These are phyloP conservation scores for Monascus purpureus DNA, from an alignment of 495 filamentous ascomycete species.

Conservation along the genomic window DNA sequence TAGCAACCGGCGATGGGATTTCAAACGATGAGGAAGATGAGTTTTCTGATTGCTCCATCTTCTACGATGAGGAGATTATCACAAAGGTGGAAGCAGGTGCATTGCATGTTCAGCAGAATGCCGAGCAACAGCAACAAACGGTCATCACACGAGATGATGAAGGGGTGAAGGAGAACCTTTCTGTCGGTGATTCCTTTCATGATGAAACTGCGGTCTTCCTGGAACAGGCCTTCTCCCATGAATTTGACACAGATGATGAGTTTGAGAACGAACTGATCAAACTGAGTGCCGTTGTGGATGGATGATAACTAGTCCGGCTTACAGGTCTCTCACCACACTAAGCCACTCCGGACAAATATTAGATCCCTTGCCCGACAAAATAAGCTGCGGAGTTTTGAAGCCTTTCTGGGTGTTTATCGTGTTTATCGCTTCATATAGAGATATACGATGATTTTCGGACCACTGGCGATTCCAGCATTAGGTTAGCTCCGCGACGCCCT, in stretches of 20 bases:
- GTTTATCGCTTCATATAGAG: too few relatives aligned
- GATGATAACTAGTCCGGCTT: too few relatives aligned
- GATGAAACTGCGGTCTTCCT: conserved; percentile 27
- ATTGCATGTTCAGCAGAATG: conserved; percentile 1
- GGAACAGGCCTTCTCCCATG: conserved; percentile 19
- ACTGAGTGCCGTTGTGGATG: conserved; percentile 7
- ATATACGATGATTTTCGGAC: too few relatives aligned
- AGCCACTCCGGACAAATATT: too few relatives aligned
- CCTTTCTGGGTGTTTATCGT: too few relatives aligned
- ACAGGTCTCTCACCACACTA: too few relatives aligned
- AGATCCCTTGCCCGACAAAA: too few relatives aligned
- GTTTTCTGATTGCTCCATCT: conserved; percentile 28
- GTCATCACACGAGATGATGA: neutral
- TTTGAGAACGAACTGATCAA: conserved; percentile 14
- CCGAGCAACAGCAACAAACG: conserved; percentile 1
- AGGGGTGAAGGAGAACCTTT: neutral
- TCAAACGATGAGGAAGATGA: conserved; percentile 20
- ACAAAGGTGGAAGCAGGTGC: conserved; percentile 11
- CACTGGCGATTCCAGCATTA: too few relatives aligned
- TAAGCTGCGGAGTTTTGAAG: too few relatives aligned
- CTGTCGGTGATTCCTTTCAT: conserved; percentile 21
- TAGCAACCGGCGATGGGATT: neutral
- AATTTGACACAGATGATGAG: conserved; percentile 13
- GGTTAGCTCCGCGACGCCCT: too few relatives aligned
- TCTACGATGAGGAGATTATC: conserved; percentile 22